Conservation (phyloP, 2,329 filamentous ascomycete genomes). For the Botrytis elliptica region DNA sequence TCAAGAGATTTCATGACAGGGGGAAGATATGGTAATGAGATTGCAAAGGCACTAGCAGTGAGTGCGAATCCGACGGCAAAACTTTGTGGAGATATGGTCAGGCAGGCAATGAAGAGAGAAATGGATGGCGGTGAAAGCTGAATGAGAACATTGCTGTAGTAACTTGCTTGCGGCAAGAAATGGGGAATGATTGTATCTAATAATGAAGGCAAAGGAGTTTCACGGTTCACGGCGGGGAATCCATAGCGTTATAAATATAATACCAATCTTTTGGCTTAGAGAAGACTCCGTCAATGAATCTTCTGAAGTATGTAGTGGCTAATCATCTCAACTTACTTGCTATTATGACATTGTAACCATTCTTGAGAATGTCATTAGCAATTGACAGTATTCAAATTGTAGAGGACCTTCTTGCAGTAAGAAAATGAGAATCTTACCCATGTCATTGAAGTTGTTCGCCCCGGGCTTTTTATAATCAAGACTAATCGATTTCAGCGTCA, state of each 20-base stretch:
- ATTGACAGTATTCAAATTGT: neutral
- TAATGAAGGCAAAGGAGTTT: neutral
- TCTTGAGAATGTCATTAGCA: neutral
- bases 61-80: slow-evolving; percentile 67
- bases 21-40: slow-evolving; percentile 63
- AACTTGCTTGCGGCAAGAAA: neutral
- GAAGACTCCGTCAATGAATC: neutral
- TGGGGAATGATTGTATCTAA: neutral
- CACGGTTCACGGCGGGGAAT: neutral
- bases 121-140: slow-evolving; percentile 40
- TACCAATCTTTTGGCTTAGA: neutral
- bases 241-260: neutral
- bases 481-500: neutral
- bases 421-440: neutral
- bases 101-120: slow-evolving; percentile 68
- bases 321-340: neutral
- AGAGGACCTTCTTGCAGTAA: neutral
- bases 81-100: slow-evolving; percentile 67
- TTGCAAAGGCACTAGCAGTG: slow-evolving; percentile 63
- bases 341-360: neutral
- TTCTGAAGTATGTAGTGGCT: neutral
- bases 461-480: neutral
- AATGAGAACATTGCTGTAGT: neutral
- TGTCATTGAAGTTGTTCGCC: neutral
- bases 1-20: slow-evolving; percentile 63